Base-by-base conservation (phyloP, 495 filamentous ascomycete genomes). In the Penicillium riverlandense region DNA sequence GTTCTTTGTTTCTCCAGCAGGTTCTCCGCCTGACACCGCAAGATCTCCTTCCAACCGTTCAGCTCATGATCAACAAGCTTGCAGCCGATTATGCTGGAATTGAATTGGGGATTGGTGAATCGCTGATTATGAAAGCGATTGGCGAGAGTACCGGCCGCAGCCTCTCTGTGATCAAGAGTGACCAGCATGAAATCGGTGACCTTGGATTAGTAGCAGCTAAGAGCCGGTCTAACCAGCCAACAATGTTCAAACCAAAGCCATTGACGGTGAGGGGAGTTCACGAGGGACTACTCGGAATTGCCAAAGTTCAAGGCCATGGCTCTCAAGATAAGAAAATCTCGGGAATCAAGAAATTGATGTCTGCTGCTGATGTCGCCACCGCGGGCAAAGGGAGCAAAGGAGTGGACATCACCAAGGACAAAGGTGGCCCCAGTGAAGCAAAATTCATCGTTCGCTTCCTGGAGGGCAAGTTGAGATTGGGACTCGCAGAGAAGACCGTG, bases 51-150 rank as follows among this genome's bases (percentile, higher is more conserved):
- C 77, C 89, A 3, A 92, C 87, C 1, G 83, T 97, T 7, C 76
- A 91, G 41, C 80, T 98, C 13, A 97, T 97, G 90, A 89, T 92
- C 66, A 96, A 95, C 64, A 97, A 96, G 56, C 79, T 98, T 30
- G 92, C 92, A 10, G 90, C 92, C 1, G 92, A 98, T 58, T 98
- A 96, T 56, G 83, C 90, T 16, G 92, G 92, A 13, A 86, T 98
- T 44, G 92, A 98, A 64, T 72, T 98, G 12, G 92, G 92, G 28
- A 97, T 98, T 57, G 92, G 92, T 35, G 92, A 98, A 69, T 95
- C 89, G 11, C 61, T 98, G 36, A 95, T 98, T 54, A 96, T 98
- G 90, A 98, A 96, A 55, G 86, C 92, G 11, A 95, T 98, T 56
- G 89, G 90, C 11, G 90, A 98, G 68, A 83, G 81, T 40, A 97